Base-by-base conservation (phyloP, 495 filamentous ascomycete genomes). In the Bacidia gigantensis region DNA sequence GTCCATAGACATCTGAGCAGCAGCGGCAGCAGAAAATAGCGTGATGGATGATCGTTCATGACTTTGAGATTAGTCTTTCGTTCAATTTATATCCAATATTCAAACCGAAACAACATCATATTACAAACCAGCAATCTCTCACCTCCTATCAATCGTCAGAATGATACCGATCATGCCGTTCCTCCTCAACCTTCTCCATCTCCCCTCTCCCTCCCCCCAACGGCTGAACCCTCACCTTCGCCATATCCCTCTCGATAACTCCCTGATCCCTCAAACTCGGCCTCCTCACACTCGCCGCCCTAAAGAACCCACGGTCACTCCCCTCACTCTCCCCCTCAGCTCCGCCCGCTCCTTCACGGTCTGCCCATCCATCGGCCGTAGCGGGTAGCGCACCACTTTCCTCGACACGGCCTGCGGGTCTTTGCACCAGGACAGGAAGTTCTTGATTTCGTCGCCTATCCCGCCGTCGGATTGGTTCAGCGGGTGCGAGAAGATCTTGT, bases 401-500 rank as follows among this genome's bases (percentile, higher is more conserved):
- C 52, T 14, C 3, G 52, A 54, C 3, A 49, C 46, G n/a, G 39
- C 46, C 11, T 49, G 25, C 1, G 52, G 52, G 26, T 54, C 47
- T 17, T 41, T 49, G 46, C 52, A 54, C 52, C 52, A 54, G 21
- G 11, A 29, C 29, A 41, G 26, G 52, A 54, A 54, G 39, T 54
- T 49, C 7, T 25, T 29, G 29, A 40, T 2, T 43, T 54, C 52
- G 52, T 54, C 52, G 20, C 12, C 20, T 2, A 54, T 32, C 12
- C 25, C 43, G 3, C 45, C 52, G 20, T 49, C 49, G 20, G 26
- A 18, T 32, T 54, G 52, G 21, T 49, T 54, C 12, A 54, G 24
- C 2, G 52, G 52, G 10, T 48, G 14, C 26, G 1, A 49, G 45
- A 1, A 20, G 5, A 17, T 2, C 23, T 49, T 40, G 42, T 23